Evolutionary conservation across 495 filamentous ascomycete genomes (phyloP).

Genomic region (Aspergillus leporis): DNA sequence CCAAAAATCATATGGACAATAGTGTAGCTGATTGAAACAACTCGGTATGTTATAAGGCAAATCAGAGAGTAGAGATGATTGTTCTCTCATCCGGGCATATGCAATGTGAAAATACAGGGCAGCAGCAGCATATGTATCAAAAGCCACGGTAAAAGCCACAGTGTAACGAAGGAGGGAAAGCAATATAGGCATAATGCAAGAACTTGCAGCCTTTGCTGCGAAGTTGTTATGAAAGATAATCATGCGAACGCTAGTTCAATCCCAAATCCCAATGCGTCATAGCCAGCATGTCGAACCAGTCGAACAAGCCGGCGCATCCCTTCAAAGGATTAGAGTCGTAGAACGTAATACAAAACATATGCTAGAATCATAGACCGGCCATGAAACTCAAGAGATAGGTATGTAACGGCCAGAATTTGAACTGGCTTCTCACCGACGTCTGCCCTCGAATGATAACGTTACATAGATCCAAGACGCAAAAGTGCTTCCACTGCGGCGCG

Average conservation of each 20-base stretch:
- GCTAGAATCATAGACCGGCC: slow-evolving; percentile 23
- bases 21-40: slow-evolving; percentile 14
- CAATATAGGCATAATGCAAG: slow-evolving; percentile 11
- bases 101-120: slow-evolving; percentile 2
- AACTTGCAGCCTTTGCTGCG: background rate
- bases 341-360: slow-evolving; percentile 15
- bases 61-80: slow-evolving; percentile 3
- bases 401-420: slow-evolving; percentile 8
- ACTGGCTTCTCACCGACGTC: slow-evolving; percentile 15
- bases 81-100: background rate
- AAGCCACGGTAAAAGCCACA: background rate
- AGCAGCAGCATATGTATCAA: slow-evolving; percentile 1
- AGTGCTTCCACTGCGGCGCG: slow-evolving; percentile 83
- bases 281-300: slow-evolving; percentile 24
- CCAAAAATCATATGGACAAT: slow-evolving; percentile 24
- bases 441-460: slow-evolving; percentile 43
- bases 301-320: slow-evolving; percentile 17
- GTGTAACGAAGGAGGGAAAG: slow-evolving; percentile 2
- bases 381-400: slow-evolving; percentile 12
- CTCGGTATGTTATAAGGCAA: slow-evolving; percentile 13
- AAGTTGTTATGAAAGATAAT: slow-evolving; percentile 13
- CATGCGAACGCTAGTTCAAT: slow-evolving; percentile 16
- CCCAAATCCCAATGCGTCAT: slow-evolving; percentile 24
- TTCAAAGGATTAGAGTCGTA: slow-evolving; percentile 17
- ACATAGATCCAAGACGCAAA: slow-evolving; percentile 83